These are phyloP conservation scores for Alternaria viburni DNA, from an alignment of 2,329 filamentous ascomycete species.

Conservation along the genomic window DNA sequence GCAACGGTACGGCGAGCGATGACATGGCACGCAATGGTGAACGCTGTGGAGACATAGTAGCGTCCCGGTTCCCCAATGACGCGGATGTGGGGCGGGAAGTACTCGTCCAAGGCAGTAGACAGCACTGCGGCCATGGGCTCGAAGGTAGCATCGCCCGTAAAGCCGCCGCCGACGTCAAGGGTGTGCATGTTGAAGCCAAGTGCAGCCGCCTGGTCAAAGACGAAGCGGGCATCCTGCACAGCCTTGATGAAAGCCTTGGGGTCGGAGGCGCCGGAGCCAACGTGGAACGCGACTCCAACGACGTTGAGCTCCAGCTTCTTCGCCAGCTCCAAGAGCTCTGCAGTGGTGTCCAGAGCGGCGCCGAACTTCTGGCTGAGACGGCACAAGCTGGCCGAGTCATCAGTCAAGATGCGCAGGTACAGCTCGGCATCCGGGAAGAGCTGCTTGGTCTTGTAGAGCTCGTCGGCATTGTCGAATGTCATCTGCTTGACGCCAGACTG, in stretches of 20 bases:
- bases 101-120: constrained; percentile 78
- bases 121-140: constrained; percentile 87
- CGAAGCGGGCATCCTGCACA: constrained; percentile 82
- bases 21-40: constrained; percentile 93
- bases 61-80: constrained; percentile 96
- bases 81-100: constrained; percentile 82
- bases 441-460: constrained; percentile 96
- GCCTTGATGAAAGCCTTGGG: constrained; percentile 90
- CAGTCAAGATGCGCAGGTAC: constrained; percentile 91
- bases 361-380: constrained; percentile 98
- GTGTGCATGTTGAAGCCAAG: constrained; percentile 84
- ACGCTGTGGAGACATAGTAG: constrained; percentile 92
- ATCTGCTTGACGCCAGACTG: constrained; percentile 90
- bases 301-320: constrained; percentile 85
- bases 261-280: constrained; percentile 94
- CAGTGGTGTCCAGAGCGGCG: constrained; percentile 82
- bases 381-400: constrained; percentile 93
- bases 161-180: constrained; percentile 93
- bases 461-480: constrained; percentile 98
- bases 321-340: constrained; percentile 78
- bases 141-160: constrained; percentile 88
- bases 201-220: constrained; percentile 83
- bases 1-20: constrained; percentile 91
- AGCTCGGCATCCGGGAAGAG: constrained; percentile 89
- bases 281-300: constrained; percentile 96